Base-by-base conservation (phyloP, 108 stramenopile genomes). In the Phaeodactylum tricornutum region DNA sequence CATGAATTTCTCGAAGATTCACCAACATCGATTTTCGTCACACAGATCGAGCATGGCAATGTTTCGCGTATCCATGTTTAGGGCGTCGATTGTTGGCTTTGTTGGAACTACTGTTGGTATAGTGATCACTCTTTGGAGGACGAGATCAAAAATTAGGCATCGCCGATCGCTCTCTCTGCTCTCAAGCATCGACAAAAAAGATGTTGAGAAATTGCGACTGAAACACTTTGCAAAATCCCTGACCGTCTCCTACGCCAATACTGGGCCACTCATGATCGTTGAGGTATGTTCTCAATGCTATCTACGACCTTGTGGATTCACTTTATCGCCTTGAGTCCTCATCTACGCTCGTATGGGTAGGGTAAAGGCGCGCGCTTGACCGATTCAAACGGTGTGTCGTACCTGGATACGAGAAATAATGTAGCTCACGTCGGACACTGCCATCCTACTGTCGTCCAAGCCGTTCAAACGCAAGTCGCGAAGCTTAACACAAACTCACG, bases 371-470 rank as follows among this genome's bases (percentile, higher is more conserved):
- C 77, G 23, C 67, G 64, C 8, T 66, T 89, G 34, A 58, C 69
- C 5, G 87, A 89, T 45, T 66, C 75, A 43, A n/a, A 59, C 15
- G 88, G 84, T 1, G 50, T 27, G 16, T 30, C 45, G 15, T 91
- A 81, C 54, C 70, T 95, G 47, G 94, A 95, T 53, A 91, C 86
- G 0, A 69, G 88, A 21, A 95, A 94, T 66, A 95, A 97, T 74
- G 93, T 95, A 2, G 75, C 79, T 32, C 85, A 90, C 47, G 69
- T 77, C 6, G 96, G 96, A 0, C 93, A 94, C 53, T 40, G 51
- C 5, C 74, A 95, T 55, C 85, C 78, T 0, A 32, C 42, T 20
- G 84, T 97, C 12, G 84, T 81, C 5, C 29, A 46, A 26, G 84
- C 89, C 2, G 62, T 89, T 22, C 59, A 62, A 17, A 36, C 53